Conservation (phyloP, 345 rosid species). For the Iberis pinnata region DNA sequence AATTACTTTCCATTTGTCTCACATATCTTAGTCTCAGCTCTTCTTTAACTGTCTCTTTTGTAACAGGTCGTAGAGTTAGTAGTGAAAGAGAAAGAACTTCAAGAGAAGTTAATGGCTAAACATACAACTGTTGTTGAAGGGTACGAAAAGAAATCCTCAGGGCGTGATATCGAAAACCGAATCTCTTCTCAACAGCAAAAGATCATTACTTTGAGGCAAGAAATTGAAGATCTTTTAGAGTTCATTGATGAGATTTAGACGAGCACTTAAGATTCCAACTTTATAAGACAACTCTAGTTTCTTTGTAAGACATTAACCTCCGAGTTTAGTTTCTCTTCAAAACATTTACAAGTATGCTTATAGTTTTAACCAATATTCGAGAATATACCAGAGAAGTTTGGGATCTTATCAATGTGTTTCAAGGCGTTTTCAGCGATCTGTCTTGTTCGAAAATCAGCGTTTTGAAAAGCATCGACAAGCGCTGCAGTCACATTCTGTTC, state of each 20-base stretch:
- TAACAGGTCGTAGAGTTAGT: slow-evolving; percentile 74
- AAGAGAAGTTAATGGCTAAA: slow-evolving; percentile 50
- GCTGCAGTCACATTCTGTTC: slow-evolving; percentile 78
- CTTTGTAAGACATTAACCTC: not conserved
- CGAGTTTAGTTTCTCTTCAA: not conserved
- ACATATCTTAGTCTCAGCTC: slow-evolving; percentile 4
- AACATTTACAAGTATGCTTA: slow-evolving; percentile 21
- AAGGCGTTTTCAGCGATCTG: slow-evolving; percentile 91
- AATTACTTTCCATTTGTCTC: not conserved
- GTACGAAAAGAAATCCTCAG: slow-evolving; percentile 39
- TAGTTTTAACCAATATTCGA: slow-evolving; percentile 41
- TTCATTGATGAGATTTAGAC: slow-evolving; percentile 62
- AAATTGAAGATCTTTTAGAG: slow-evolving; percentile 76
- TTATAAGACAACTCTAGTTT: no score
- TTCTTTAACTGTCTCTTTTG: not conserved
- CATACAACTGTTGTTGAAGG: slow-evolving; percentile 54
- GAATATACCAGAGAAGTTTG: slow-evolving; percentile 89
- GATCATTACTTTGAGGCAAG: slow-evolving; percentile 63
- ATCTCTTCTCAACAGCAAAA: slow-evolving; percentile 62
- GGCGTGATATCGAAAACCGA: slow-evolving; percentile 69
- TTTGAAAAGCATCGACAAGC: slow-evolving; percentile 86
- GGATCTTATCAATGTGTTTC: slow-evolving; percentile 79
- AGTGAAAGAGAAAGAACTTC: slow-evolving; percentile 75
- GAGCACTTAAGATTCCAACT: no score
- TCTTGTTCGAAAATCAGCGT: slow-evolving; percentile 69